Evolutionary conservation across 1,284 basidiomycete genomes (phyloP).

Genomic region (Trichosporon sp.): DNA sequence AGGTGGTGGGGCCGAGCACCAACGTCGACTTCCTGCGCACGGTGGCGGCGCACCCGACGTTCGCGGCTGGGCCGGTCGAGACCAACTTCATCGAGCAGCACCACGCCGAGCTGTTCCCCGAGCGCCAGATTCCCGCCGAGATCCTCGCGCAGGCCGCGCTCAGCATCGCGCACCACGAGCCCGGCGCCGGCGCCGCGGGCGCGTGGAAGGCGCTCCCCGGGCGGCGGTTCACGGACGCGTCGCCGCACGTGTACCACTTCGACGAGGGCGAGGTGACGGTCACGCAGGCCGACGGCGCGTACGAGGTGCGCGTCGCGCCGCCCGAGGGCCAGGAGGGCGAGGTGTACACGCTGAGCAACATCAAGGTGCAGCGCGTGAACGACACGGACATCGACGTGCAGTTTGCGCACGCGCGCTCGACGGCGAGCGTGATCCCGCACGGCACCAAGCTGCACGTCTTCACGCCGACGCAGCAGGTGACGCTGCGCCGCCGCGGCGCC

Average conservation of each 20-base stretch:
- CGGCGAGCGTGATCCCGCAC: constrained; percentile 35
- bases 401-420: constrained; percentile 19
- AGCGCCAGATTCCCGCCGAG: constrained; percentile 58
- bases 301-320: constrained; percentile 20
- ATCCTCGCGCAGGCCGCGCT: constrained; percentile 73
- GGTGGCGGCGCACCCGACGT: constrained; percentile 70
- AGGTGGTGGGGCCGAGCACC: constrained; percentile 83
- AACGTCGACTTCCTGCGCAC: constrained; percentile 83
- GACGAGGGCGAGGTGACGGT: constrained; percentile 31
- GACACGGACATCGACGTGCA: constrained; percentile 33
- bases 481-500: constrained; percentile 20
- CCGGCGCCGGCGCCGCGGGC: constrained; percentile 19
- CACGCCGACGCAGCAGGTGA: constrained; percentile 29
- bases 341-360: constrained; percentile 11
- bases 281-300: constrained; percentile 16
- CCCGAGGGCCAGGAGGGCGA: constrained; percentile 11
- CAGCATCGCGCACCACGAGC: constrained; percentile 65
- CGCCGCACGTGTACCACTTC: constrained; percentile 25
- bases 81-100: constrained; percentile 80
- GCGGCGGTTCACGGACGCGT: constrained; percentile 62
- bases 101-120: constrained; percentile 68
- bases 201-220: constrained; percentile 64
- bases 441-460: constrained; percentile 43
- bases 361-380: constrained; percentile 13
- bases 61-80: constrained; percentile 77